Conservation (phyloP, 2,329 filamentous ascomycete species). For the Pyricularia grisea region DNA sequence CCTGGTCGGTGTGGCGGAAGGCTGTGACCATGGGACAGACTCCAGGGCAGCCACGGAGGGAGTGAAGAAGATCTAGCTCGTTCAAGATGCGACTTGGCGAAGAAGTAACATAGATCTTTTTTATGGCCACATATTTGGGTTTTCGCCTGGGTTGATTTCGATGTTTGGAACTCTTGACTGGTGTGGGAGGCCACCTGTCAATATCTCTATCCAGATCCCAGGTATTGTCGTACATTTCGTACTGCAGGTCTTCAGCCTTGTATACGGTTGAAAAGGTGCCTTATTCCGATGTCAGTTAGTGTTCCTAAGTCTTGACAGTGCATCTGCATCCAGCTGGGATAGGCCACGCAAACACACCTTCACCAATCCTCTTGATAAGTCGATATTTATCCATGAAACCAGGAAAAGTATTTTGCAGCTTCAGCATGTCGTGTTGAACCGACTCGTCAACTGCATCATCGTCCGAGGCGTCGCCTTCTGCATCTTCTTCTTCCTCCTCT, state of each 20-base stretch:
- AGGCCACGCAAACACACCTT: conserved; percentile 50
- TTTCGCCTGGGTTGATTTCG: conserved; percentile 30
- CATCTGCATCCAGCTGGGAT: background rate
- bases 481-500: conserved; percentile 19
- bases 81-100: conserved; percentile 90
- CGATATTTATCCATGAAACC: conserved; percentile 79
- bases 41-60: conserved; percentile 70
- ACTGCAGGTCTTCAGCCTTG: conserved; percentile 89
- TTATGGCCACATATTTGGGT: conserved; percentile 85
- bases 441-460: conserved; percentile 57
- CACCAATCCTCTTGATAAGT: conserved; percentile 91
- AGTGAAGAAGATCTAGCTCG: conserved; percentile 86
- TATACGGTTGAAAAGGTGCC: conserved; percentile 98
- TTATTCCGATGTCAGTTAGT: conserved; percentile 24
- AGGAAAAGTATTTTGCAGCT: conserved; percentile 71
- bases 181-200: conserved; percentile 41
- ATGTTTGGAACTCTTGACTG: conserved; percentile 16
- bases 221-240: conserved; percentile 72
- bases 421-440: conserved; percentile 80
- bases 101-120: conserved; percentile 99
- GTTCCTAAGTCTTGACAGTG: background rate
- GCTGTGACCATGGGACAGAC: conserved; percentile 95
- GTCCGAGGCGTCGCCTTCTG: conserved; percentile 35
- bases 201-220: conserved; percentile 72
- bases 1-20: conserved; percentile 90